These are phyloP conservation scores for Agaricales sp. DNA, from an alignment of 1,284 basidiomycete genomes.

Conservation along the genomic window DNA sequence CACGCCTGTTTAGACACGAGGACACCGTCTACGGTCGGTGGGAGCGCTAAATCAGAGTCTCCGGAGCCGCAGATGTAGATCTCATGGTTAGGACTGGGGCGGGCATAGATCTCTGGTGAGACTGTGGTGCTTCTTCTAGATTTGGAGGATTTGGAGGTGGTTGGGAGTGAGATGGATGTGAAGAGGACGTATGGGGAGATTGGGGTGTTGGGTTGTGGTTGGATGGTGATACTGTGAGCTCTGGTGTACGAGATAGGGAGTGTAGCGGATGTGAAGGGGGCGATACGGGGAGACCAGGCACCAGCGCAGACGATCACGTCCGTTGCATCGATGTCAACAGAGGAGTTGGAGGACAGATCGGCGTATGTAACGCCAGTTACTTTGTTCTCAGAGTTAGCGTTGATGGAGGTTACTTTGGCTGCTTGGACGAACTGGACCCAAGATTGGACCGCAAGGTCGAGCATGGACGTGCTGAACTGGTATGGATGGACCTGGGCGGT, in stretches of 20 bases:
- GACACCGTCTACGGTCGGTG: conserved; percentile 53
- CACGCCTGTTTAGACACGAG: conserved; percentile 41
- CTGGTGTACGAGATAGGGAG: conserved; percentile 51
- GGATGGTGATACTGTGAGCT: conserved; percentile 62
- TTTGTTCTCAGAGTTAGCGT: conserved; percentile 22
- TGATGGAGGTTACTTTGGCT: conserved; percentile 31
- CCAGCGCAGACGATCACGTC: conserved; percentile 74
- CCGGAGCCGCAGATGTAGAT: conserved; percentile 64
- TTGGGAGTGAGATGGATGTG: conserved; percentile 41
- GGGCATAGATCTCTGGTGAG: conserved; percentile 61
- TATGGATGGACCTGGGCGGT: conserved; percentile 81
- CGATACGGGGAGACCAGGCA: conserved; percentile 71
- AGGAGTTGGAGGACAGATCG: conserved; percentile 22
- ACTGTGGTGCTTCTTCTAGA: conserved; percentile 14
- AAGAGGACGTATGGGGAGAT: conserved; percentile 59
- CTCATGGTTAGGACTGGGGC: conserved; percentile 54
- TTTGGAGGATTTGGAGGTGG: no score
- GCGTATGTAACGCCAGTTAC: conserved; percentile 48
- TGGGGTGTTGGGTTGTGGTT: conserved; percentile 24
- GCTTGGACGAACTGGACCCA: conserved; percentile 36
- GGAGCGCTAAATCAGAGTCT: conserved; percentile 42
- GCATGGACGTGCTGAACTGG: conserved; percentile 71
- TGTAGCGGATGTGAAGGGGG: conserved; percentile 18
- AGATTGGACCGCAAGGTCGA: conserved; percentile 50
- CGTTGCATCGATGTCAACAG: conserved; percentile 38